Percentiles rank a stretch among this genome's conserved stretches.
phyloP scores from a whole-genome alignment of 176 grass and related monocot genomes.

The Oryza glumipatula region DNA sequence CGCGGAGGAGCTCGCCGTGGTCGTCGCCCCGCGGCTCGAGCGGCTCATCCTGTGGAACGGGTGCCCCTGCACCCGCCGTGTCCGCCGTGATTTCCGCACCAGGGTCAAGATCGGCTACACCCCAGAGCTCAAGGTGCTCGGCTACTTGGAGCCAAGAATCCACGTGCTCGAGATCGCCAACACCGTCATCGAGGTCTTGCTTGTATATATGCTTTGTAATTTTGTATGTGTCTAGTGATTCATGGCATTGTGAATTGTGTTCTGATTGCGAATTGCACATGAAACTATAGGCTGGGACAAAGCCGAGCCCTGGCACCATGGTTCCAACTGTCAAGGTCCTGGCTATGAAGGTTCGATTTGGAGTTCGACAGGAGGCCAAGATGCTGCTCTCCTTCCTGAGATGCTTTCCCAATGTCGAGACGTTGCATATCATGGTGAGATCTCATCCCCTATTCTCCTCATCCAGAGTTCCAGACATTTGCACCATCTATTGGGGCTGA shows the following conservation, averaged over 20 bases:
- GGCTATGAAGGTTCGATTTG: constrained; percentile 41
- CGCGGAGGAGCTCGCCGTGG: neutral
- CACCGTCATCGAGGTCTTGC: constrained; percentile 36
- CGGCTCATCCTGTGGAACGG: constrained; percentile 35
- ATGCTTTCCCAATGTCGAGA: constrained; percentile 50
- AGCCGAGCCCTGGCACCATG: neutral
- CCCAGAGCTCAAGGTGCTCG: constrained; percentile 33
- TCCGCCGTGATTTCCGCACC: neutral
- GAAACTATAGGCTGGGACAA: constrained; percentile 30
- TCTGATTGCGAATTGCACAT: too few relatives aligned
- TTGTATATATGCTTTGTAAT: too few relatives aligned
- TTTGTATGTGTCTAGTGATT: neutral
- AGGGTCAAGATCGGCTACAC: constrained; percentile 38
- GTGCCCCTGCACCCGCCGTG: too few relatives aligned
- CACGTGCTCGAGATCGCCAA: constrained; percentile 37
- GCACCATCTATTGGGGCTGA: neutral
- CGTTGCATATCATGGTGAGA: constrained; percentile 39
- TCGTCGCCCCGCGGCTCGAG: constrained; percentile 33
- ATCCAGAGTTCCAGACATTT: neutral
- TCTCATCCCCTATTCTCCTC: neutral
- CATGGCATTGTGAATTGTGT: neutral
- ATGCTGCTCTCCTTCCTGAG: constrained; percentile 35
- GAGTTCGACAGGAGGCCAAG: constrained; percentile 18
- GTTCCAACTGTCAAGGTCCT: constrained; percentile 43
- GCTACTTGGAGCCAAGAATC: constrained; percentile 40